Evolutionary conservation across 257 asterid species (phyloP).

Genomic region (Ajuga chamaepitys): DNA sequence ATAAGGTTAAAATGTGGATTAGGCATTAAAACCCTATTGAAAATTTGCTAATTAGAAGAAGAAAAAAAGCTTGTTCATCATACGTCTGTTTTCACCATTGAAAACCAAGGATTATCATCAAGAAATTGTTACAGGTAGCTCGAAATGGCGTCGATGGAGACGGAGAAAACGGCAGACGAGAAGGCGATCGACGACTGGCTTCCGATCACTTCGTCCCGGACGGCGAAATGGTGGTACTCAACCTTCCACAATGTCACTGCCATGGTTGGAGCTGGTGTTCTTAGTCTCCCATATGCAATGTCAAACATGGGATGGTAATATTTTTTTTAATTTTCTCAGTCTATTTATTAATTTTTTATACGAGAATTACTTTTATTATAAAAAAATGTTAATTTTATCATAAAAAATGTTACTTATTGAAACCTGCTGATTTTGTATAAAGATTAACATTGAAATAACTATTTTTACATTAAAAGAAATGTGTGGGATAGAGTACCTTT

Average conservation of each 20-base stretch:
- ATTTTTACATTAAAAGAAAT: too few species aligned
- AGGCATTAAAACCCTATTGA: too few species aligned
- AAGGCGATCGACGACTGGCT: conserved; percentile 58
- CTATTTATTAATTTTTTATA: too few species aligned
- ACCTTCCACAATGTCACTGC: conserved; percentile 78
- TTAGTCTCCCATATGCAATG: conserved; percentile 64
- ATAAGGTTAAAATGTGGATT: not conserved
- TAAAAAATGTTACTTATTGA: too few species aligned
- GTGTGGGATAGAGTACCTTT: too few species aligned
- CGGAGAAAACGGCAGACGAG: conserved; percentile 17
- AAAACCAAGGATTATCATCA: not conserved
- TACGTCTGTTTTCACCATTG: not conserved
- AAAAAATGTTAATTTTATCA: too few species aligned
- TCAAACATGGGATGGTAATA: conserved; percentile 57
- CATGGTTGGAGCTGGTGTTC: conserved; percentile 82
- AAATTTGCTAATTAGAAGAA: too few species aligned
- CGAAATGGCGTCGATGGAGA: not conserved
- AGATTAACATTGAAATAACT: too few species aligned
- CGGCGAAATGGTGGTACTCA: conserved; percentile 67
- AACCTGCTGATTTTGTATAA: too few species aligned
- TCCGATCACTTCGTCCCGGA: conserved; percentile 48
- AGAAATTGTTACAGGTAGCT: too few species aligned
- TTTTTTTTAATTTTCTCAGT: too few species aligned
- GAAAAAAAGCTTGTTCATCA: not conserved
- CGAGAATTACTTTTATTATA: too few species aligned